These are phyloP conservation scores for Leccinum sublutescens DNA, from an alignment of 768 basidiomycete species.

Conservation along the genomic window DNA sequence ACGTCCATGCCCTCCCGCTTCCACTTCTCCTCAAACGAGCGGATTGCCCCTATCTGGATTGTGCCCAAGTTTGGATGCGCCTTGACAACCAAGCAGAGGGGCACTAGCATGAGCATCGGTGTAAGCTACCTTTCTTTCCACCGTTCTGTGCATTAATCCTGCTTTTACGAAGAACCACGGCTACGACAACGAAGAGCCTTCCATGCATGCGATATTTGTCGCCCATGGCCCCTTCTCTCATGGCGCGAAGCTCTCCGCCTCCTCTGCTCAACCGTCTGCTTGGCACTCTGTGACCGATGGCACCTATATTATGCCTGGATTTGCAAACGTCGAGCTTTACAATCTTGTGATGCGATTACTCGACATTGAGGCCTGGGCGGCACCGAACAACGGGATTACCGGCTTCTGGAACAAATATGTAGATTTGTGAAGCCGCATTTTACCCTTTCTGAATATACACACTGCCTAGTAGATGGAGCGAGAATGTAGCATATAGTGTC, in stretches of 20 bases:
- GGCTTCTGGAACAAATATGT: slow-evolving; percentile 87
- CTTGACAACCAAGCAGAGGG: slow-evolving; percentile 63
- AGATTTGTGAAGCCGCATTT: slow-evolving; percentile 7
- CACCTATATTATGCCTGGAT: slow-evolving; percentile 74
- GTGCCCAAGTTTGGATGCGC: slow-evolving; percentile 81
- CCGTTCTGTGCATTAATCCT: not conserved
- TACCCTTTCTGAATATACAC: not conserved
- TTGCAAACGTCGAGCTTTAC: slow-evolving; percentile 84
- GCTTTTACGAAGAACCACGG: slow-evolving; percentile 68
- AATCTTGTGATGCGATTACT: slow-evolving; percentile 76
- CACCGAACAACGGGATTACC: slow-evolving; percentile 69
- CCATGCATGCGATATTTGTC: slow-evolving; percentile 90
- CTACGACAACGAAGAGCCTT: slow-evolving; percentile 73
- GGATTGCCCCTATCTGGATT: slow-evolving; percentile 88
- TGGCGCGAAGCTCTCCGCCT: slow-evolving; percentile 52
- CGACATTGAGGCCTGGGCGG: slow-evolving; percentile 54
- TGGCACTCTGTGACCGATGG: slow-evolving; percentile 65
- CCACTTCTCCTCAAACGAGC: slow-evolving; percentile 68
- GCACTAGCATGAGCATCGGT: slow-evolving; percentile 69
- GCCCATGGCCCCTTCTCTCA: slow-evolving; percentile 87
- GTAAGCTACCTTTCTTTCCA: slow-evolving; percentile 43
- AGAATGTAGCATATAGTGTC: not conserved
- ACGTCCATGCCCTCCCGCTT: slow-evolving; percentile 69
- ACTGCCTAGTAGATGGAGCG: not conserved
- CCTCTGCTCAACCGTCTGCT: slow-evolving; percentile 11